Evolutionary conservation across 2,329 filamentous ascomycete species (phyloP).

Genomic region (Alternaria sp.): DNA sequence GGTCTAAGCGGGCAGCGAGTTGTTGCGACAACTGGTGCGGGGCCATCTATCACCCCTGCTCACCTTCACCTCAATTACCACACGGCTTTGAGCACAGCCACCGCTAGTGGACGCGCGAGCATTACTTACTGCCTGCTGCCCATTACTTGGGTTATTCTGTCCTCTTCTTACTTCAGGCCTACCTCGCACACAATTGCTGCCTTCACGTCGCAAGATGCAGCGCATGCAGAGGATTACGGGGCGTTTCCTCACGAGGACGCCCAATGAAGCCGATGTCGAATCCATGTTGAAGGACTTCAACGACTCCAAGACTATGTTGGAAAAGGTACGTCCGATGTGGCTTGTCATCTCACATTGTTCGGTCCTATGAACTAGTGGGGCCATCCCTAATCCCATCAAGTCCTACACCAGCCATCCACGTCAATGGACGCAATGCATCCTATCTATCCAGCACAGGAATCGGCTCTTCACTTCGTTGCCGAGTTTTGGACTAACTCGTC

Average conservation of each 20-base stretch:
- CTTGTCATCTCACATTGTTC: conserved; percentile 7
- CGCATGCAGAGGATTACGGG: conserved; percentile 79
- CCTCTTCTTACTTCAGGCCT: conserved; percentile 9
- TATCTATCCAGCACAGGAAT: background rate
- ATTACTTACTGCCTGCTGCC: conserved; percentile 7
- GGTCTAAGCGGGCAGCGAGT: conserved; percentile 1
- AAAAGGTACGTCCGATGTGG: conserved; percentile 64
- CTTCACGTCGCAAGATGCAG: conserved; percentile 63
- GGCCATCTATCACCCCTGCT: conserved; percentile 17
- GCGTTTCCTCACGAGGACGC: conserved; percentile 73
- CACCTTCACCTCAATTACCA: conserved; percentile 29
- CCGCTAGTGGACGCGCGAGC: conserved; percentile 22
- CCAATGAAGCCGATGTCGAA: conserved; percentile 79
- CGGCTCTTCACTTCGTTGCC: background rate
- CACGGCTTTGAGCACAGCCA: conserved; percentile 31
- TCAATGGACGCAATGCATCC: background rate
- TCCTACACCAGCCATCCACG: background rate
- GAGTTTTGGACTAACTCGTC: conserved; percentile 1
- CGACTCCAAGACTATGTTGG: conserved; percentile 77
- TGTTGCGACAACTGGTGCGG: conserved; percentile 12
- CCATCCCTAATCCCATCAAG: conserved; percentile 8
- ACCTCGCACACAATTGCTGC: conserved; percentile 27
- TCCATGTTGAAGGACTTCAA: conserved; percentile 81
- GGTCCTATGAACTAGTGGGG: conserved; percentile 31
- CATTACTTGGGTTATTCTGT: conserved; percentile 2